Base-by-base conservation (phyloP, 163 green algal species). In the Scenedesmus sp. region DNA sequence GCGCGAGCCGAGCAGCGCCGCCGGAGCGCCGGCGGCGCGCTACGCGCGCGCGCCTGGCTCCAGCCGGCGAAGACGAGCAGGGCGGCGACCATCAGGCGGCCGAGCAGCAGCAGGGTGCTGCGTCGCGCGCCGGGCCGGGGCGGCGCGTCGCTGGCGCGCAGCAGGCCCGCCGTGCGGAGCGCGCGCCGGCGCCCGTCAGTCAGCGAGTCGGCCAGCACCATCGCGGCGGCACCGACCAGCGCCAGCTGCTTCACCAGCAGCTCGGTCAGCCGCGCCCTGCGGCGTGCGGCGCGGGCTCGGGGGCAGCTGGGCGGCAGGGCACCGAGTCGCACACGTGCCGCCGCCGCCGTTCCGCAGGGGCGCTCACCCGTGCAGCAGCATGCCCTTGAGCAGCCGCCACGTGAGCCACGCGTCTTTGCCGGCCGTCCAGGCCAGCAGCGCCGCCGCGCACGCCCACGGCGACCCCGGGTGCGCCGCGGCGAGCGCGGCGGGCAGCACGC, bases 241-340 rank as follows among this genome's bases (percentile, higher is more conserved):
- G 71, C 71, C 31, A 80, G 29, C 56, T 80, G 71, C 71, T 63
- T 70, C 71, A 80, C 71, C 39, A 80, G 28, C 31, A 80, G 39
- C 71, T 80, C 71, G 50, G 26, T 71, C 36, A 44, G 58, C 29
- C 29, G 26, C n/a, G 45, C 42, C 45, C 71, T 80, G 70, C 26
- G 64, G 22, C 67, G 6, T 47, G 39, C 39, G 39, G 6, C 48
- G 18, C 48, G 39, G 48, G 0, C 0, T 18, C 29, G 64, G 66
- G 31, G 56, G 18, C 18, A 51, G 22, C 31, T 18, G n/a, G 14
- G 18, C 7, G 31, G 14, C 31, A 17, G 9, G 13, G 13, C 6
- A 60, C 9, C 51, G 22, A 60, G n/a, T n/a, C n/a, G n/a, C n/a
- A n/a, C n/a, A n/a, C n/a, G n/a, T n/a, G n/a, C 51, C 51, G 11